Conservation (phyloP, 257 asterid species). For the Przewalskia tangutica region DNA sequence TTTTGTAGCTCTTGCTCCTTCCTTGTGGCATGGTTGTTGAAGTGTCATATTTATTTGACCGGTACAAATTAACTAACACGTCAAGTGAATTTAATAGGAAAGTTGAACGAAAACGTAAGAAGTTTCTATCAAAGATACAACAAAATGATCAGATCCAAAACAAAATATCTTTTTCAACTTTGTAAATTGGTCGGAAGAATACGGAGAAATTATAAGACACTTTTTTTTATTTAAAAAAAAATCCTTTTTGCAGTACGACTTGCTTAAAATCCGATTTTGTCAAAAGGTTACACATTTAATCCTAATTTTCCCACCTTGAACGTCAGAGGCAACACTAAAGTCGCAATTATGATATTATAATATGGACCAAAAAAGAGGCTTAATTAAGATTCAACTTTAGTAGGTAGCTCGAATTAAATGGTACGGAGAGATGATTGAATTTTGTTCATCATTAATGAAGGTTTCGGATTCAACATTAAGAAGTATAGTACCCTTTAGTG, state of each 20-base stretch:
- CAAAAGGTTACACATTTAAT: slow-evolving; percentile 4
- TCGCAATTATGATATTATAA: not conserved
- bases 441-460: not conserved
- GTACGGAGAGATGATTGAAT: not conserved
- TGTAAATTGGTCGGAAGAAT: not conserved
- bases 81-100: not conserved
- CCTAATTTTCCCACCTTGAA: not conserved
- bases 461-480: too few species aligned
- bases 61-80: too few species aligned
- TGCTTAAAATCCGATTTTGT: not conserved
- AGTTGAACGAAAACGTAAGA: not conserved
- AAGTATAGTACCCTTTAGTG: not conserved
- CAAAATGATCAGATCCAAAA: not conserved
- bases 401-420: not conserved
- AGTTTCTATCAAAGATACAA: not conserved
- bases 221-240: too few species aligned
- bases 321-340: not conserved
- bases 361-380: not conserved
- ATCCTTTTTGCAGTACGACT: too few species aligned
- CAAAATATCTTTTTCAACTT: not conserved
- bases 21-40: too few species aligned
- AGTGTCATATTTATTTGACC: too few species aligned
- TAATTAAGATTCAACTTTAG: not conserved
- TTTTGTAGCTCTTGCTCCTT: too few species aligned
- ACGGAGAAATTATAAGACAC: too few species aligned